Conservation (phyloP, 2,329 filamentous ascomycete genomes). For the Xylariales sp. region DNA sequence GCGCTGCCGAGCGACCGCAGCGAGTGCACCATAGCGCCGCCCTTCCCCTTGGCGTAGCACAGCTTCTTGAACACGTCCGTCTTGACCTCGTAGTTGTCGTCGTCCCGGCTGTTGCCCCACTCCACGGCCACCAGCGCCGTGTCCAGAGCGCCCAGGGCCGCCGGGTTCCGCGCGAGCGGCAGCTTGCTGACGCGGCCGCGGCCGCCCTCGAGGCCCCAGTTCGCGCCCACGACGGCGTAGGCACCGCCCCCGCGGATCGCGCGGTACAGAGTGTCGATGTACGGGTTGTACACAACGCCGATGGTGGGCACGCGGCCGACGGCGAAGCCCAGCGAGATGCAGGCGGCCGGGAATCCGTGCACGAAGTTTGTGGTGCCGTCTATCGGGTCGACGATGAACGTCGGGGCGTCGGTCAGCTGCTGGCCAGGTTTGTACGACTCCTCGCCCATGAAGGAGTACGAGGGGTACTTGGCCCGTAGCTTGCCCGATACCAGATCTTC, state of each 20-base stretch:
- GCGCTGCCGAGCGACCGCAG: conserved; percentile 68
- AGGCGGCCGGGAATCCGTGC: conserved; percentile 69
- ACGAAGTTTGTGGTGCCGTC: conserved; percentile 82
- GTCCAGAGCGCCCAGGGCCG: conserved; percentile 56
- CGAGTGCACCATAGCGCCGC: conserved; percentile 73
- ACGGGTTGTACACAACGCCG: conserved; percentile 79
- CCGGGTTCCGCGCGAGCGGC: conserved; percentile 43
- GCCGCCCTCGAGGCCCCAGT: conserved; percentile 32
- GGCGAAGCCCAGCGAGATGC: conserved; percentile 71
- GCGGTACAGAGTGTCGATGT: conserved; percentile 64
- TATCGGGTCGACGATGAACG: conserved; percentile 79
- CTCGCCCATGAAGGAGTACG: conserved; percentile 65
- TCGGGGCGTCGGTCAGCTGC: conserved; percentile 60
- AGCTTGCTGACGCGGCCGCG: conserved; percentile 32
- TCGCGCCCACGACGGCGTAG: conserved; percentile 45
- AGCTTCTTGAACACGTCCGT: conserved; percentile 60
- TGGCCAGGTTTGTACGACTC: conserved; percentile 70
- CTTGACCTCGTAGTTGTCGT: conserved; percentile 68
- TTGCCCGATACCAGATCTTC: conserved; percentile 56
- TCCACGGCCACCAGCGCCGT: conserved; percentile 65
- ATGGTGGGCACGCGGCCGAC: conserved; percentile 58
- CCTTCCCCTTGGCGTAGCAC: conserved; percentile 51
- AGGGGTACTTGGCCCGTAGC: conserved; percentile 49
- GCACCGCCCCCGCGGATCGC: conserved; percentile 66
- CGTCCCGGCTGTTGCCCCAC: conserved; percentile 66